Evolutionary conservation across 148 eudicot genomes (phyloP), one percentile per base, ranked within the genome.

Genomic region (Nepenthes mirabilis): DNA sequence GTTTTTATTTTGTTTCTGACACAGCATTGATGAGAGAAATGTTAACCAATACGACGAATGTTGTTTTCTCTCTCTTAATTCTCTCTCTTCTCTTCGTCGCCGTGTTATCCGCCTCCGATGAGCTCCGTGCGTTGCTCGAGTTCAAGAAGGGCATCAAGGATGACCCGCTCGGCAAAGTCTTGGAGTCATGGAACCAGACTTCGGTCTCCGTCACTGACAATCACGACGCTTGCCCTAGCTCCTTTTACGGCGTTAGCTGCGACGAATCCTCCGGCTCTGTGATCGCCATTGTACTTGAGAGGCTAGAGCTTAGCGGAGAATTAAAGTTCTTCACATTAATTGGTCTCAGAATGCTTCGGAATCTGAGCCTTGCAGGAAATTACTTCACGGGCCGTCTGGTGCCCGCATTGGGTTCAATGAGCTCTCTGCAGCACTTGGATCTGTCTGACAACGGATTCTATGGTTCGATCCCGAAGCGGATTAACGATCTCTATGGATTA

Each of bases 81-180:
- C 12, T 49, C 6, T n/a, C 52, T 11, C 52, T n/a, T 12, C 10
- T 11, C 52, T 2, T 49, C 52, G 14, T 49, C 52, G n/a, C 11
- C 52, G 52, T 49, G 10, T 12, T 5, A 49, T 49, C 45, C 45
- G 6, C 52, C 58, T 11, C 68, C 2, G 82, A 77, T 7, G 97
- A 91, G 59, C 56, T 91, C 58, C 77, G 80, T 32, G 80, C 97
- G 14, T 72, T 85, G 0, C 75, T 88, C 33, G 98, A 93, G 80
- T 93, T 93, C 85, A 80, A 54, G 33, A 93, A 93, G 57, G 98
- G 98, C 59, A 82, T 93, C 68, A 62, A 55, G 33, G 11, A 2
- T 5, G 98, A 93, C 74, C 98, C 96, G 1, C 40, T 55, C 1
- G 57, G 60, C 1, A 74, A 69, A 58, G 59, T 91, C 56, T 34